Percentiles rank a stretch among this genome's conserved stretches.
Conservation (phyloP, 345 rosid species). For the Passiflora organensis region DNA sequence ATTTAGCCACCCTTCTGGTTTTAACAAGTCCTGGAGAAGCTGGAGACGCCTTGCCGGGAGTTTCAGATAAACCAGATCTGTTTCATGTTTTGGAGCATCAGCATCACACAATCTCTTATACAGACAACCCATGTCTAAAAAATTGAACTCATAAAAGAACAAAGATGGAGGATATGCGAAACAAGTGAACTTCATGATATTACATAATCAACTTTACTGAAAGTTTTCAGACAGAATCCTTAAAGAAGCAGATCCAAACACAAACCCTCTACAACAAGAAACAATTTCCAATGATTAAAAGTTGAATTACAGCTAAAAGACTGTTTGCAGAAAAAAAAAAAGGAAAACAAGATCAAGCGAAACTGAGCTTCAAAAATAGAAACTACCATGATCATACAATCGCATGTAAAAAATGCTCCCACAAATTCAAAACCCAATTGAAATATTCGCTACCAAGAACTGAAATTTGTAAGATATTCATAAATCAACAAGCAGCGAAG, state of each 20-base stretch:
- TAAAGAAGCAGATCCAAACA: slow-evolving; percentile 12
- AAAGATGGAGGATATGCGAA: slow-evolving; percentile 22
- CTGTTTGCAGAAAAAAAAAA: slow-evolving; percentile 10
- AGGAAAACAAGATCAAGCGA: not conserved
- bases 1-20: slow-evolving; percentile 45
- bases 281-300: not conserved
- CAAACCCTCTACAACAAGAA: not conserved
- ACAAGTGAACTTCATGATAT: not conserved
- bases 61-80: slow-evolving; percentile 73
- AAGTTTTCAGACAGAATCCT: not conserved
- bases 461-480: slow-evolving; percentile 10
- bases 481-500: not conserved
- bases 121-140: slow-evolving; percentile 4
- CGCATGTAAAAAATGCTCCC: slow-evolving; percentile 19
- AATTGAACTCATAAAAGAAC: not conserved
- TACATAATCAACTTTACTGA: not conserved
- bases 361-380: slow-evolving; percentile 3
- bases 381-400: not conserved
- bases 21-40: slow-evolving; percentile 67
- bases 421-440: not conserved
- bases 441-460: slow-evolving; percentile 1
- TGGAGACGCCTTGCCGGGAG: slow-evolving; percentile 60
- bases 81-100: slow-evolving; percentile 16
- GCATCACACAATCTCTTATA: slow-evolving; percentile 10
- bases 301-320: slow-evolving; percentile 10